Percentiles rank a stretch among this genome's conserved stretches.
Evolutionary conservation across 2,329 filamentous ascomycete genomes (phyloP).

Genomic region (Pseudonectria foliicola): DNA sequence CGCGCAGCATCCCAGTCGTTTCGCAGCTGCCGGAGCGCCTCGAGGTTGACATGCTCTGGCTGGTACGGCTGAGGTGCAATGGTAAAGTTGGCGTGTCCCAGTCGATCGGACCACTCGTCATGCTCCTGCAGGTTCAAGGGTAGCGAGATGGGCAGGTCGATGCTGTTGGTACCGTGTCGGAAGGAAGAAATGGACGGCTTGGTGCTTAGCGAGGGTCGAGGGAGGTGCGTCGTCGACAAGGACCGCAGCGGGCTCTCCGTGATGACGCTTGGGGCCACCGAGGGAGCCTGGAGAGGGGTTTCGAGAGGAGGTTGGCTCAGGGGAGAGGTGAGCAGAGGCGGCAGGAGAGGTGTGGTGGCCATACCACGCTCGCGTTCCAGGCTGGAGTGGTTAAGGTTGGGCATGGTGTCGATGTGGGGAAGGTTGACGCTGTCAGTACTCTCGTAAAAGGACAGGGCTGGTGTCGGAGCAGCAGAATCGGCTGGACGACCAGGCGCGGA

Average conservation of each 20-base stretch:
- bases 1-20: constrained; percentile 78
- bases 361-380: constrained; percentile 52
- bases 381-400: constrained; percentile 33
- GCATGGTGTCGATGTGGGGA: constrained; percentile 33
- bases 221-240: constrained; percentile 40
- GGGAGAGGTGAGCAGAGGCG: constrained; percentile 64
- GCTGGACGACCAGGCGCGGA: constrained; percentile 50
- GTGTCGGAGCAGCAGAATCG: constrained; percentile 54
- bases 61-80: constrained; percentile 77
- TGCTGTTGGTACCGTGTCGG: constrained; percentile 53
- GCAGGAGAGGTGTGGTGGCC: constrained; percentile 77
- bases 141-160: constrained; percentile 47
- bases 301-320: constrained; percentile 52
- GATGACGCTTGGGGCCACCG: constrained; percentile 51
- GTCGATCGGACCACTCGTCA: constrained; percentile 75
- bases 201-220: constrained; percentile 61
- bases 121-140: constrained; percentile 60
- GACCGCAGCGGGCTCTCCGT: constrained; percentile 32
- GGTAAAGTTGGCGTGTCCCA: constrained; percentile 91
- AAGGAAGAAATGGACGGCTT: constrained; percentile 75
- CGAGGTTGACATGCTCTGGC: constrained; percentile 54
- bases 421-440: constrained; percentile 48
- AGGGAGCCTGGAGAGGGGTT: constrained; percentile 82
- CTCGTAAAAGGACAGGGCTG: constrained; percentile 56
- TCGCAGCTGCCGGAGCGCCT: constrained; percentile 55